Conservation (phyloP, 805 yeast genomes). For the Candida pseudofarinosa region DNA sequence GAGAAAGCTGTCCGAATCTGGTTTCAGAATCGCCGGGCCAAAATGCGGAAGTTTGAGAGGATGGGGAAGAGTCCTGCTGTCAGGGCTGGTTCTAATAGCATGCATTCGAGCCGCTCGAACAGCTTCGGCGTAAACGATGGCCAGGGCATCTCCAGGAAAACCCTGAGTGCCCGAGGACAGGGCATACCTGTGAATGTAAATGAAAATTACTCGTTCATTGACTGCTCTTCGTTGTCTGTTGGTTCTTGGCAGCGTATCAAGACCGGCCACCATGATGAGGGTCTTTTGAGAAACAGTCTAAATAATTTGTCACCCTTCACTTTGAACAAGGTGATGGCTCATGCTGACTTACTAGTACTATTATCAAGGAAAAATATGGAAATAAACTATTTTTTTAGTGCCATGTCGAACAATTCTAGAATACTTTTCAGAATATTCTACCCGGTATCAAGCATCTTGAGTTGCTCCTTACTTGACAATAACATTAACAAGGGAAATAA, state of each 20-base stretch:
- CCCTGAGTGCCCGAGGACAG: slow-evolving; percentile 3
- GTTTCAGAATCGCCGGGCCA: slow-evolving; percentile 88
- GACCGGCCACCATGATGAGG: slow-evolving; percentile 50
- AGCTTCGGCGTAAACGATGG: slow-evolving; percentile 11
- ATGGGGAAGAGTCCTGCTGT: slow-evolving; percentile 25
- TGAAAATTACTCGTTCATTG: slow-evolving; percentile 65
- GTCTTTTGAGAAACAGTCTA: slow-evolving; percentile 41
- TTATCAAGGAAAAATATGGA: slow-evolving; percentile 68
- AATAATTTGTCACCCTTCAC: slow-evolving; percentile 66
- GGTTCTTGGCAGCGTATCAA: slow-evolving; percentile 80
- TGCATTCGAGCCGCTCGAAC: slow-evolving; percentile 21
- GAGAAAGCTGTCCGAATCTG: slow-evolving; percentile 88
- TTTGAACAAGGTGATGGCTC: slow-evolving; percentile 57
- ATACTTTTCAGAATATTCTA: slow-evolving; percentile 70
- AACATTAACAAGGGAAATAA: slow-evolving; percentile 34
- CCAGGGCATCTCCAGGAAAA: slow-evolving; percentile 4
- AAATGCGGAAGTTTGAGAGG: slow-evolving; percentile 62
- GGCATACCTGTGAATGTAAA: slow-evolving; percentile 49
- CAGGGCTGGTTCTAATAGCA: slow-evolving; percentile 12
- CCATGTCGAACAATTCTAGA: slow-evolving; percentile 62
- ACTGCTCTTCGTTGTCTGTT: slow-evolving; percentile 63
- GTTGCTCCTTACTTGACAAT: slow-evolving; percentile 54
- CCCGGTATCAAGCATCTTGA: slow-evolving; percentile 57
- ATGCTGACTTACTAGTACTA: slow-evolving; percentile 68
- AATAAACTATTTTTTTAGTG: slow-evolving; percentile 74